Percentiles rank a stretch among this genome's conserved stretches.
Conservation (phyloP, 2,329 filamentous ascomycete species). For the Diaporthe ilicicola region DNA sequence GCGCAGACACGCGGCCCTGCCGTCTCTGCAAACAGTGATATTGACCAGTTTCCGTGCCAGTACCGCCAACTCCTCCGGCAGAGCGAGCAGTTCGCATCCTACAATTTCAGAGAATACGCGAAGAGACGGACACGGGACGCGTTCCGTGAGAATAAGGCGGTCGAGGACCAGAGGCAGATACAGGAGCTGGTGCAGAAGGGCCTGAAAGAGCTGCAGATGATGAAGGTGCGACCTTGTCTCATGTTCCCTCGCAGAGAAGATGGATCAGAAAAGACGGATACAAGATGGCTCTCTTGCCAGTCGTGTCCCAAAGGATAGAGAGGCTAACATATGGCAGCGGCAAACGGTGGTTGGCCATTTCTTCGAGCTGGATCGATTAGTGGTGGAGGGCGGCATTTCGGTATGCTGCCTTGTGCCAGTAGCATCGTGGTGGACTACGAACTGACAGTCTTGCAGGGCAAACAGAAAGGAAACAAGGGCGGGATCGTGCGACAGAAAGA, state of each 20-base stretch:
- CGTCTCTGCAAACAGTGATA: constrained; percentile 15
- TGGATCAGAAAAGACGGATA: constrained; percentile 6
- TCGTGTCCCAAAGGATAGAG: not conserved
- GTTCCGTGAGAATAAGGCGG: constrained; percentile 81
- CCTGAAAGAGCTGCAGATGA: constrained; percentile 81
- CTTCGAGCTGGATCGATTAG: constrained; percentile 89
- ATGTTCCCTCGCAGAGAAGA: not conserved
- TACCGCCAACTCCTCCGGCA: constrained; percentile 93
- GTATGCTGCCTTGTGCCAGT: constrained; percentile 55
- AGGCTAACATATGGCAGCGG: constrained; percentile 64
- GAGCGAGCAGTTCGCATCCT: constrained; percentile 85
- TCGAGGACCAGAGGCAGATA: constrained; percentile 77
- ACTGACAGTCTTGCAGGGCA: constrained; percentile 60
- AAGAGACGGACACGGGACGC: constrained; percentile 89
- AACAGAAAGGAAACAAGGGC: constrained; percentile 72
- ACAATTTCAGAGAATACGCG: constrained; percentile 98
- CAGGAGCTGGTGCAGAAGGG: constrained; percentile 93
- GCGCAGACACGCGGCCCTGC: not conserved
- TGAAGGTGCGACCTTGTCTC: constrained; percentile 75
- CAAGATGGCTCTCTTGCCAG: not conserved
- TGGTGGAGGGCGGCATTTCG: constrained; percentile 87
- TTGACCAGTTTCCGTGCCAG: constrained; percentile 52
- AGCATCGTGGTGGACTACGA: constrained; percentile 13
- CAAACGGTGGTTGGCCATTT: constrained; percentile 96
- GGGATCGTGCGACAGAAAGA: constrained; percentile 81